Base-by-base conservation (phyloP, 495 filamentous ascomycete genomes). In the Aspergillus hancockii region DNA sequence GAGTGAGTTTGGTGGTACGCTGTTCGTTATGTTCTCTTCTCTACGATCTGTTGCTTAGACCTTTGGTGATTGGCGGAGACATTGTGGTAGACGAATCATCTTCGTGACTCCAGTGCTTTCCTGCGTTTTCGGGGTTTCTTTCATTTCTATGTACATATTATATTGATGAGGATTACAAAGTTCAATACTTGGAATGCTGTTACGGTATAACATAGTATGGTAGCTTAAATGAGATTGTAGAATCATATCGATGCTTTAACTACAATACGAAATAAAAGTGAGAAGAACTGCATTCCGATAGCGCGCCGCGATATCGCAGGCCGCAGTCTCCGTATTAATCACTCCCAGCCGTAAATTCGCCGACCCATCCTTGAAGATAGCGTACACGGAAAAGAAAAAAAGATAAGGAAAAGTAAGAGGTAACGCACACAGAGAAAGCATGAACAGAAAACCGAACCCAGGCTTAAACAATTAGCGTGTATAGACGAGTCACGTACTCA, bases 261-360 rank as follows among this genome's bases (percentile, higher is more conserved):
- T 23, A 28, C 25, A 21, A 18, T 36, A 52, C 50, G 51, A 57
- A 1, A 38, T 25, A 18, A 50, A 14, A 19, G 18, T n/a, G 34
- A 18, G 50, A 41, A 56, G 57, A 62, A 32, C 63, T 66, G 56
- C 62, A 74, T 71, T 74, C 58, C 60, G 55, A 60, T 52, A 63
- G 62, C 52, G 45, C 52, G 55, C 60, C 45, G 55, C 38, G 43
- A 62, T 52, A 62, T 66, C 62, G 55, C 60, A 60, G 64, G 69
- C 60, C 69, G 63, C 18, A 55, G 58, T 61, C 59, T 57, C 58
- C 45, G 51, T 50, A 67, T 61, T 59, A 68, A 65, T 61, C 67
- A 71, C 64, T 58, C 63, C 72, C 67, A 67, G 59, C 69, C 72
- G 36, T 64, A 66, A 54, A 61, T 75, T 74, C 74, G 74, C 74